A percentile compares a stretch with the other conserved stretches of the same genome.
Conservation (phyloP, 2,329 filamentous ascomycete species). For the Cercospora sp. region DNA sequence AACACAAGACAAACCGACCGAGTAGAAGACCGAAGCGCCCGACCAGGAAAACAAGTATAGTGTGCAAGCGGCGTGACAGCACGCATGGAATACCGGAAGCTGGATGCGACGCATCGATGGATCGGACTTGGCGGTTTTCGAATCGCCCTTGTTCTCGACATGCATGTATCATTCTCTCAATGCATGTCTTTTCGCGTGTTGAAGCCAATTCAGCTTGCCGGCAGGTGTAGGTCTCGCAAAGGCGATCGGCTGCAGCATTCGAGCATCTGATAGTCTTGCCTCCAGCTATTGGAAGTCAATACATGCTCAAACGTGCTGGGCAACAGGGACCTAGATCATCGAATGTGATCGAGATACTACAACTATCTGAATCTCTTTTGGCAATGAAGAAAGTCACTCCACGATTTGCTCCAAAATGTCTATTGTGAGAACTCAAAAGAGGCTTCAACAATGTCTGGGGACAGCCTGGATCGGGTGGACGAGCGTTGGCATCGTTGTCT, state of each 20-base stretch:
- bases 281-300: not conserved
- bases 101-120: not conserved
- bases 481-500: not conserved
- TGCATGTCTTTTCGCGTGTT: not conserved
- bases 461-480: not conserved
- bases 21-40: not conserved
- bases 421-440: not conserved
- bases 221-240: not conserved
- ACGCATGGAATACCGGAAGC: not conserved
- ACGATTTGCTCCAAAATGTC: not conserved
- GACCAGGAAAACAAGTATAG: not conserved
- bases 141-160: not conserved
- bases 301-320: not conserved
- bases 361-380: too few species aligned
- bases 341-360: not conserved
- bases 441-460: not conserved
- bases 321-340: not conserved
- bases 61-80: not conserved
- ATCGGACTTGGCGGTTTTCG: not conserved
- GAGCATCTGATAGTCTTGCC: not conserved
- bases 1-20: not conserved
- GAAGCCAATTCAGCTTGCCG: not conserved
- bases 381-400: not conserved
- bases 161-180: not conserved
- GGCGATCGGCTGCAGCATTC: not conserved